phyloP scores from a whole-genome alignment of 306 rosid genomes.

The Vicia villosa region DNA sequence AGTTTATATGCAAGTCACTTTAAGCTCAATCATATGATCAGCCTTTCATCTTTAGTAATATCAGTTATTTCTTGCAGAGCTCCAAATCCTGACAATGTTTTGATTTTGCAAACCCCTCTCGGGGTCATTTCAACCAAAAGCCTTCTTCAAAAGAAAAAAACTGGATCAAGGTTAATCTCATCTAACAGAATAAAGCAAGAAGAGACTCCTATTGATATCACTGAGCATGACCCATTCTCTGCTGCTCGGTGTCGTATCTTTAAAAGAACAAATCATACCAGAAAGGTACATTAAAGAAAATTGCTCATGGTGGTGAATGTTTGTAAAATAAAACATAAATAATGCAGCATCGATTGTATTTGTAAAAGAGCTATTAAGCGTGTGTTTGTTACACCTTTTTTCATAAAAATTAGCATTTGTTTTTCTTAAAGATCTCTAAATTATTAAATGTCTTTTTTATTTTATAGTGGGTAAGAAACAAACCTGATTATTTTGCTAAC shows the following conservation, averaged over 20 bases:
- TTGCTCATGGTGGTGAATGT: conserved; percentile 20
- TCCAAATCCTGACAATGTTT: conserved; percentile 95
- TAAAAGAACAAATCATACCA: conserved; percentile 67
- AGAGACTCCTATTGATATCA: conserved; percentile 58
- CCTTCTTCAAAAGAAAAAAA: conserved; percentile 84
- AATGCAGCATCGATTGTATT: conserved; percentile 27
- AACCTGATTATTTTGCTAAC: not conserved
- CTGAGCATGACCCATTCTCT: conserved; percentile 75
- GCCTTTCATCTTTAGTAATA: conserved; percentile 38
- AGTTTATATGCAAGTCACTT: conserved; percentile 13
- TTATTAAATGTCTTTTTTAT: not conserved
- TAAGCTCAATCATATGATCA: conserved; percentile 24
- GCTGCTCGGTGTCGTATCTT: conserved; percentile 87
- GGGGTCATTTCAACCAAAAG: conserved; percentile 92
- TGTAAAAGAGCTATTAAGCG: conserved; percentile 18
- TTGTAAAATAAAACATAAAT: conserved; percentile 26
- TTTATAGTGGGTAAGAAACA: not conserved
- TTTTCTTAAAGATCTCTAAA: not conserved
- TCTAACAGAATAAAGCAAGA: conserved; percentile 64
- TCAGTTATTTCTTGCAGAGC: conserved; percentile 67
- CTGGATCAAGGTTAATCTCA: conserved; percentile 88
- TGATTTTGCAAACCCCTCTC: conserved; percentile 87
- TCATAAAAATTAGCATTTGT: not conserved
- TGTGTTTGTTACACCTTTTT: not conserved
- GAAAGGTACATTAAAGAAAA: conserved; percentile 63